Evolutionary conservation across 2,329 filamentous ascomycete genomes (phyloP), one percentile per base, ranked within the genome.

Genomic region (Cucurbitaria berberidis): DNA sequence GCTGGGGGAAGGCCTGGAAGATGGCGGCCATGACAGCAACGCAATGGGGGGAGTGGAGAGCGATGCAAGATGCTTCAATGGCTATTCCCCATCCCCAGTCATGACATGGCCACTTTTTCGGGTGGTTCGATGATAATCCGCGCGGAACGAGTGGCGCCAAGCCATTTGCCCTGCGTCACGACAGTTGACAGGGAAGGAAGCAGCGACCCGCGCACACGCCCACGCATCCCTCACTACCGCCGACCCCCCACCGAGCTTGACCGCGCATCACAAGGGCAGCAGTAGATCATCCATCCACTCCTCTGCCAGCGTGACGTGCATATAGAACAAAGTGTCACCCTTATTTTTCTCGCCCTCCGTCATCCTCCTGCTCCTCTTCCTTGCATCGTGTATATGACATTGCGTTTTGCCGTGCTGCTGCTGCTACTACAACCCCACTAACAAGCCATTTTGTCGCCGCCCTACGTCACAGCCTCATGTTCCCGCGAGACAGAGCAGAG

Each of bases 1-100:
- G 64, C 59, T 72, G 68, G 26, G 74, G 74, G 44, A 75, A 68
- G 9, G 69, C 58, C 21, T 71, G 67, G 63, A 73, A 76, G 22
- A 76, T 57, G 36, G 68, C 69, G 21, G 68, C 68, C 74, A 76
- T 76, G 36, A 48, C 53, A 48, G 51, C 51, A 46, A 29, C 51
- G 18, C 29, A 32, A 22, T 36, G 38, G 43, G 34, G n/a, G 36
- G 51, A 42, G 40, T 27, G 45, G 22, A 24, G 36, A 36, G 19
- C 27, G 39, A 16, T 1, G 27, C 26, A 16, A 38, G 9, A n/a
- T n/a, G n/a, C n/a, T n/a, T n/a, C n/a, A n/a, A n/a, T n/a, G n/a
- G n/a, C n/a, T n/a, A n/a, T n/a, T n/a, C n/a, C n/a, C n/a, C n/a
- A n/a, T 10, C 29, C 29, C 29, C 15, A 4, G 5, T 27, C 40